Base-by-base conservation (phyloP, 2,329 filamentous ascomycete genomes). In the Geosmithia morbida region DNA sequence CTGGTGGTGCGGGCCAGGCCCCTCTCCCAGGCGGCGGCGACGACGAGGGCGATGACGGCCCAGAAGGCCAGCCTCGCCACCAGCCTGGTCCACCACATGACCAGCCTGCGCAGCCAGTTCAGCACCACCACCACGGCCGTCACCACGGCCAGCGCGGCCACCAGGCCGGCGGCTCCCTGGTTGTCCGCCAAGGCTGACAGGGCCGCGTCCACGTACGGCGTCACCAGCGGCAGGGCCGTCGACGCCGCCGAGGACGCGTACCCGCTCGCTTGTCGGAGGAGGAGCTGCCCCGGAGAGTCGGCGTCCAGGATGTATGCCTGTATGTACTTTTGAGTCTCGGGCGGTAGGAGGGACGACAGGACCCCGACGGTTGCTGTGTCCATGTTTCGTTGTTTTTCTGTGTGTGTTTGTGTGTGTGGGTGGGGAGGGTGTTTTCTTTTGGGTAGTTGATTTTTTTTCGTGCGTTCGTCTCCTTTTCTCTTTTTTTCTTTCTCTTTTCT, bases 11-110 rank as follows among this genome's bases (percentile, higher is more conserved):
- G 77, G 52, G 79, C 76, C 16, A 82, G 59, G 0, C 87, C 81
- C 2, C 86, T 68, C 57, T 81, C 79, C 61, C 74, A 83, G 3
- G 83, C 68, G 50, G 73, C 70, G 17, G 79, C 66, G 0, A 70
- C 69, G 0, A 79, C 41, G 0, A 71, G 68, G 4, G 72, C 65
- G 2, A 89, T 54, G 2, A 67, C 60, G 1, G 72, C 74, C 78
- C 80, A 92, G 52, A 87, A 78, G 2, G 75, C 61, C 41, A 87
- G 54, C 20, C 74, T 66, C 52, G 86, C 61, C 11, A 72, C 70
- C 48, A 94, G 59, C n/a, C 75, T 69, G 46, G 87, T 76, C 79
- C 87, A 87, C 68, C 81, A 94, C 58, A 87, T 67, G 49, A 94
- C 70, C 18, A 87, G 66, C 50, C 86, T 76, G 51, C 81, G 79